Evolutionary conservation across 225 moss, liverwort and hornwort genomes (phyloP).

Genomic region (Lunularia cruciata): DNA sequence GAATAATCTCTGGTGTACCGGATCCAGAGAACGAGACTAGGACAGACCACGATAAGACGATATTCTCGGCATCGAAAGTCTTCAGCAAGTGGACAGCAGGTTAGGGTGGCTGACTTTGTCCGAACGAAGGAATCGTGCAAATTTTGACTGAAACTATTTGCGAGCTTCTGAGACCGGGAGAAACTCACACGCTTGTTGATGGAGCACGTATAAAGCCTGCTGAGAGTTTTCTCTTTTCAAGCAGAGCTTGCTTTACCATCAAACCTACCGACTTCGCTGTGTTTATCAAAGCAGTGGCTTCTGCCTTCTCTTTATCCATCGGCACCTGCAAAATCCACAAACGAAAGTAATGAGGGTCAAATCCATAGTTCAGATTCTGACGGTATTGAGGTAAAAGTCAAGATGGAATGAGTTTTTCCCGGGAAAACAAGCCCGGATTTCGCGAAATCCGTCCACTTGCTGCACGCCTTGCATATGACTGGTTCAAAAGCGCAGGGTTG

Average conservation of each 20-base stretch:
- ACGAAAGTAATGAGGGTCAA: too few species aligned
- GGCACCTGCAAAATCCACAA: neutral
- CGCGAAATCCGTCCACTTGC: too few species aligned
- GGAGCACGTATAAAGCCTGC: slow-evolving; percentile 7
- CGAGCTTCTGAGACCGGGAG: neutral
- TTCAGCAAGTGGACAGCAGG: neutral
- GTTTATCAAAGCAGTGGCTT: neutral
- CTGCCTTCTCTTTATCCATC: neutral
- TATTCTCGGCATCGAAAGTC: neutral
- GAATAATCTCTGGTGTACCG: neutral
- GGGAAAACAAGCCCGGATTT: too few species aligned
- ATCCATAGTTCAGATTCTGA: too few species aligned
- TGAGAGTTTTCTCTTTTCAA: slow-evolving; percentile 3
- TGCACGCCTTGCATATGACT: too few species aligned
- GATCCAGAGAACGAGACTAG: too few species aligned
- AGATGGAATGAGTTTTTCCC: too few species aligned
- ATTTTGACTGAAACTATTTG: neutral
- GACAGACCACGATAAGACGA: too few species aligned
- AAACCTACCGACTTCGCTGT: slow-evolving; percentile 13
- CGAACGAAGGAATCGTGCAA: neutral
- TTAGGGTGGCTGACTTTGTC: neutral
- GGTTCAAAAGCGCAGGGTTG: too few species aligned
- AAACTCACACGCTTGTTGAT: neutral
- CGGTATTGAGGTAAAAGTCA: too few species aligned
- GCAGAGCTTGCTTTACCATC: neutral